Evolutionary conservation across 2,329 filamentous ascomycete species (phyloP).

Genomic region (Claviceps humidiphila): DNA sequence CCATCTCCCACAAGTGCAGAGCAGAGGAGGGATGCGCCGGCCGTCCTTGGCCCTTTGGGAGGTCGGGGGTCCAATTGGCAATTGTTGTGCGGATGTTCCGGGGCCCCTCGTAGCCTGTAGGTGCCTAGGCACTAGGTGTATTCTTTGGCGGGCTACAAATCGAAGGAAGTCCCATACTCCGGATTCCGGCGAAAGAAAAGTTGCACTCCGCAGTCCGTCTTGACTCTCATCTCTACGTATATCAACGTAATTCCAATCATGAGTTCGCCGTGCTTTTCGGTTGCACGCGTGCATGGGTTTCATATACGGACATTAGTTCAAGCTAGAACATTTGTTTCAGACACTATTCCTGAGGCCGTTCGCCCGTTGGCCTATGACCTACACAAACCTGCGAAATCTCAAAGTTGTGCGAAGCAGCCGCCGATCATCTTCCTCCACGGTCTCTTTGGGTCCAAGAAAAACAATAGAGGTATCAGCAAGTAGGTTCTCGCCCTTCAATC

Average conservation of each 20-base stretch:
- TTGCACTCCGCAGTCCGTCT: too few species aligned
- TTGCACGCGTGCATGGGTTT: not conserved
- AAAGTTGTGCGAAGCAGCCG: slow-evolving; percentile 25
- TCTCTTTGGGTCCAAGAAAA: slow-evolving; percentile 88
- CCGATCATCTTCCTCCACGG: slow-evolving; percentile 87
- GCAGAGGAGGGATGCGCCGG: too few species aligned
- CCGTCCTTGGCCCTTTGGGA: too few species aligned
- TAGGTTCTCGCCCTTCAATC: slow-evolving; percentile 31
- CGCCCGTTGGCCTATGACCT: slow-evolving; percentile 49
- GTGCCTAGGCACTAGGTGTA: too few species aligned
- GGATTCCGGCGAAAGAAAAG: too few species aligned
- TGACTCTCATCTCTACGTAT: too few species aligned
- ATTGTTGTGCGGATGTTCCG: too few species aligned
- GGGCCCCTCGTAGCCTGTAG: too few species aligned
- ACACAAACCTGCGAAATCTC: slow-evolving; percentile 40
- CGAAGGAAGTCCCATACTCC: too few species aligned
- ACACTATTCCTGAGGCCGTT: slow-evolving; percentile 4
- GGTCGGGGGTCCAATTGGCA: too few species aligned
- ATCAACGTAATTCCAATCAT: not conserved
- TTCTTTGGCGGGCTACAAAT: too few species aligned
- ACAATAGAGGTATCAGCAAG: slow-evolving; percentile 92
- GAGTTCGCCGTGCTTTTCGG: not conserved
- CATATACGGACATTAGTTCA: not conserved
- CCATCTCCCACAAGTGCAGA: too few species aligned
- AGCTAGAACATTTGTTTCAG: not conserved